Percentiles rank a stretch among this genome's conserved stretches.
Evolutionary conservation across 306 rosid species (phyloP).

Genomic region (Rubus parviflorus): DNA sequence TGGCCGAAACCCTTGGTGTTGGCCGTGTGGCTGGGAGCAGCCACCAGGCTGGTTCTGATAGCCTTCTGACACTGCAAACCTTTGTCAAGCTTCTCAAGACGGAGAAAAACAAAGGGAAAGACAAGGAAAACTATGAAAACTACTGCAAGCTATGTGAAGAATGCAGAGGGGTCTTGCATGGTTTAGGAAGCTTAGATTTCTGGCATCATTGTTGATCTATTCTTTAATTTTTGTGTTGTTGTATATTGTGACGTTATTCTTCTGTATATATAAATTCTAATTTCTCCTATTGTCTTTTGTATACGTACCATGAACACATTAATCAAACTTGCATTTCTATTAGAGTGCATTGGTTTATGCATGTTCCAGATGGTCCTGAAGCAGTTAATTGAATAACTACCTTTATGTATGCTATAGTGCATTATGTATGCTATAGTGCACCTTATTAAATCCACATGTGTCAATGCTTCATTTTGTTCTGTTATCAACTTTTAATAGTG

Average conservation of each 20-base stretch:
- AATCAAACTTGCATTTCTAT: too few species aligned
- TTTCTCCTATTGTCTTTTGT: too few species aligned
- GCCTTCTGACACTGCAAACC: constrained; percentile 1
- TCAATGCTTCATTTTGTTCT: background rate
- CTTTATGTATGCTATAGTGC: too few species aligned
- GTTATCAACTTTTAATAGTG: background rate
- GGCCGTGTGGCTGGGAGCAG: constrained; percentile 1
- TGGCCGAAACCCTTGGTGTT: background rate
- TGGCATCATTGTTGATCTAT: background rate
- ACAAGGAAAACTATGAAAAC: too few species aligned
- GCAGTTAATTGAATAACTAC: background rate
- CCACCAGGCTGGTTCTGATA: constrained; percentile 17
- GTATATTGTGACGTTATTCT: background rate
- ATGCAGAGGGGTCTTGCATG: background rate
- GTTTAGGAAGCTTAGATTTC: background rate
- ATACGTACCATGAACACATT: too few species aligned
- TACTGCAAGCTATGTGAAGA: background rate
- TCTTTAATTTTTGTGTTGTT: background rate
- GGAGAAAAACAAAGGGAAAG: background rate
- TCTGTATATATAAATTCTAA: background rate
- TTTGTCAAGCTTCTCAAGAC: background rate
- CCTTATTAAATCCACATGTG: constrained; percentile 8
- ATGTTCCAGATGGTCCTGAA: background rate
- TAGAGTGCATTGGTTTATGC: too few species aligned
- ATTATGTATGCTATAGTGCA: too few species aligned